These are phyloP conservation scores for Chalaropsis thielavioides DNA, from an alignment of 2,329 filamentous ascomycete species.

Conservation along the genomic window DNA sequence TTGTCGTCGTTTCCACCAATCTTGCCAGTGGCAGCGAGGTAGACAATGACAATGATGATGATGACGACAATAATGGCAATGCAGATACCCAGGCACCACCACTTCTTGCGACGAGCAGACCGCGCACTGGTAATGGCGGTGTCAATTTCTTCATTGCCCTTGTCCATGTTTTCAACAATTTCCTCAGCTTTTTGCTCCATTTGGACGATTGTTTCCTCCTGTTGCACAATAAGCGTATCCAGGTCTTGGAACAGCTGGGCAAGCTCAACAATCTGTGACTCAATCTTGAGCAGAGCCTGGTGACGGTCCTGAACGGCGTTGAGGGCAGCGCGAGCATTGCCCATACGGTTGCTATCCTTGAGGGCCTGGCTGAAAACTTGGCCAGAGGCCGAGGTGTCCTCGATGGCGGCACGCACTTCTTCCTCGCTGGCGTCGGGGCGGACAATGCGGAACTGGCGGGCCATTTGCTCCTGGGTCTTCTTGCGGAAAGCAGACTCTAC, in stretches of 20 bases:
- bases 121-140: constrained; percentile 71
- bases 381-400: constrained; percentile 50
- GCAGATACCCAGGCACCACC: constrained; percentile 74
- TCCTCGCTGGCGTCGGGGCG: constrained; percentile 63
- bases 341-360: constrained; percentile 64
- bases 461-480: constrained; percentile 68
- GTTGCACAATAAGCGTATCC: constrained; percentile 70
- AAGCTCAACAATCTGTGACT: constrained; percentile 76
- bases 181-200: constrained; percentile 83
- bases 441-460: constrained; percentile 81
- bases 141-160: constrained; percentile 71
- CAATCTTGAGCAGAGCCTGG: constrained; percentile 79
- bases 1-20: constrained; percentile 22
- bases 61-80: constrained; percentile 40
- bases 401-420: constrained; percentile 62
- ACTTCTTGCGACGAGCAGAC: constrained; percentile 82
- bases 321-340: constrained; percentile 66
- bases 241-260: constrained; percentile 81
- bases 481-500: constrained; percentile 69
- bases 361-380: constrained; percentile 84
- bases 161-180: constrained; percentile 67
- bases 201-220: constrained; percentile 63
- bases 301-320: constrained; percentile 72
- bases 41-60: constrained; percentile 37
- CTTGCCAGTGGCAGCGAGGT: constrained; percentile 25